phyloP scores from a whole-genome alignment of 208 protist genomes.

The Herpetomonas samuelpessoai region DNA sequence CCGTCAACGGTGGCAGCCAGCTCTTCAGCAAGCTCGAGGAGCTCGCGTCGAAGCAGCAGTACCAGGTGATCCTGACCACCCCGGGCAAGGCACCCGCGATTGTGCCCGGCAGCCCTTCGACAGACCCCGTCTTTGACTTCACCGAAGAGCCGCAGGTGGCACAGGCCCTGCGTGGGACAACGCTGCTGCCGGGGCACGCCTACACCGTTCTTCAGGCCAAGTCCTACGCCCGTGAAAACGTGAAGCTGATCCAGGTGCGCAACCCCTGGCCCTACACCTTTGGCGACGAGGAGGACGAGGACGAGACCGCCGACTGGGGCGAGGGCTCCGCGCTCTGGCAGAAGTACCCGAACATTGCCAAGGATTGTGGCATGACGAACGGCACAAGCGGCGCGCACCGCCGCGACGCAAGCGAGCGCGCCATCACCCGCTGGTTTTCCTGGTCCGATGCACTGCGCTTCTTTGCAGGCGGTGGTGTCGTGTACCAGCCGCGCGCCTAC shows the following conservation, averaged over 20 bases:
- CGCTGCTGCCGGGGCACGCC: slow-evolving; percentile 74
- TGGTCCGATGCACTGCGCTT: slow-evolving; percentile 64
- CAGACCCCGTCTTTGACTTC: slow-evolving; percentile 28
- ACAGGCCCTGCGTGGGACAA: slow-evolving; percentile 35
- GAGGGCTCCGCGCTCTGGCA: slow-evolving; percentile 37
- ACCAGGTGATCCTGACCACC: slow-evolving; percentile 70
- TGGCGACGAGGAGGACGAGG: slow-evolving; percentile 13
- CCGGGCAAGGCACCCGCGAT: slow-evolving; percentile 74
- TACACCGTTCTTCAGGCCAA: slow-evolving; percentile 61
- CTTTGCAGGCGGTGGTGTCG: slow-evolving; percentile 77
- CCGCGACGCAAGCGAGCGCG: slow-evolving; percentile 22
- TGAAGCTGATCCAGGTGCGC: slow-evolving; percentile 58
- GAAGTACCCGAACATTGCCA: slow-evolving; percentile 30
- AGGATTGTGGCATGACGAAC: slow-evolving; percentile 10
- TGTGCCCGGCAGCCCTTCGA: slow-evolving; percentile 30
- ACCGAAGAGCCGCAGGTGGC: slow-evolving; percentile 51
- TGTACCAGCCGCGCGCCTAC: slow-evolving; percentile 30
- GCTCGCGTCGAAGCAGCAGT: slow-evolving; percentile 5
- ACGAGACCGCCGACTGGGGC: slow-evolving; percentile 49
- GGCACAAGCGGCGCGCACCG: neutral
- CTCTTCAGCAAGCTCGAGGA: slow-evolving; percentile 6
- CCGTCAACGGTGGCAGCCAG: slow-evolving; percentile 10
- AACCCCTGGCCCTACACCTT: slow-evolving; percentile 55
- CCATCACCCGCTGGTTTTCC: slow-evolving; percentile 61
- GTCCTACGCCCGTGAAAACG: slow-evolving; percentile 35